A percentile compares a stretch with the other conserved stretches of the same genome.
Conservation (phyloP, 192 early-diverging fungal species). For the Umbelopsis sp. region DNA sequence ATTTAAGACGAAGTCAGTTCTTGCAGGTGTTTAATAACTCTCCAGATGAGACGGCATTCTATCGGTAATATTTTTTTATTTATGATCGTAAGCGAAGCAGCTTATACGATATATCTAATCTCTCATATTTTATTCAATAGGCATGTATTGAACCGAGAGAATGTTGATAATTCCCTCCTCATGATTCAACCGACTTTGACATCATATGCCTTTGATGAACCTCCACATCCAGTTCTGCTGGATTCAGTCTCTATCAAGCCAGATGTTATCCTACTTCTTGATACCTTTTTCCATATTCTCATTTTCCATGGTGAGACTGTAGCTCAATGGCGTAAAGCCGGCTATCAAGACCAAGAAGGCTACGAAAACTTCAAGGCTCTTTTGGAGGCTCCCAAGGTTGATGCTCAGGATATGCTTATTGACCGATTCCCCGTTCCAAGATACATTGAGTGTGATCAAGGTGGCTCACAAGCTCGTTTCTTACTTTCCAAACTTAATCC, state of each 20-base stretch:
- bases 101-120: neutral
- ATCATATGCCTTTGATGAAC: conserved; percentile 85
- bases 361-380: conserved; percentile 95
- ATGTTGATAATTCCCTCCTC: conserved; percentile 95
- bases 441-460: conserved; percentile 96
- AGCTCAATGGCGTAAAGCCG: conserved; percentile 94
- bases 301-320: conserved; percentile 99
- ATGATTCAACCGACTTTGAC: conserved; percentile 99
- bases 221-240: conserved; percentile 88
- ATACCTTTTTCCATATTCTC: conserved; percentile 99
- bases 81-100: neutral
- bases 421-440: conserved; percentile 98
- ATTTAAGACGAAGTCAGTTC: conserved; percentile 94
- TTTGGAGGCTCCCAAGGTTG: conserved; percentile 87
- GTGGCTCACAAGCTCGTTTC: conserved; percentile 98
- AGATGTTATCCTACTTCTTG: conserved; percentile 88
- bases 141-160: conserved; percentile 92
- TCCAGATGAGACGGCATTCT: conserved; percentile 96
- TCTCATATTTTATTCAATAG: conserved; percentile 50
- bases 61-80: conserved; percentile 54
- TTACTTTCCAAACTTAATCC: conserved; percentile 97
- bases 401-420: conserved; percentile 89
- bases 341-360: conserved; percentile 92
- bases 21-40: conserved; percentile 99
- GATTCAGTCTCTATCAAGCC: conserved; percentile 99